These are phyloP conservation scores for Porpolomopsis calyptriformis DNA, from an alignment of 768 basidiomycete genomes.

Conservation along the genomic window DNA sequence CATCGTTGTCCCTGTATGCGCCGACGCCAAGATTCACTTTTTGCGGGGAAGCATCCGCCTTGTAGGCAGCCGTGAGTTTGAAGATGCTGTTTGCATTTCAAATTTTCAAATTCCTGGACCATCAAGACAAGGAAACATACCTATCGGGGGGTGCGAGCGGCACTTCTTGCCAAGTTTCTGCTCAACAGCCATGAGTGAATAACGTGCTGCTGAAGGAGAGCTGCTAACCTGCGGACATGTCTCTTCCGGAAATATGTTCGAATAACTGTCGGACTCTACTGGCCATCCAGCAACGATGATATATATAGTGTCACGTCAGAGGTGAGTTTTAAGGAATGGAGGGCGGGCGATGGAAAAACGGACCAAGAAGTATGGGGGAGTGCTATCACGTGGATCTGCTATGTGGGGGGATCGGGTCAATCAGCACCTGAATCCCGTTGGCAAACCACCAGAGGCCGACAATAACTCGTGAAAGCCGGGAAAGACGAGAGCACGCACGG, in stretches of 20 bases:
- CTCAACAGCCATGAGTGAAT: conserved; percentile 9
- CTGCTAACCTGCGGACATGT: conserved; percentile 48
- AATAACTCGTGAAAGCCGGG: too few relatives aligned
- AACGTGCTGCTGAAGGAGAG: conserved; percentile 8
- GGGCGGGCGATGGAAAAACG: neutral
- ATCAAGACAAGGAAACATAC: conserved; percentile 23
- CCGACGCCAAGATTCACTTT: conserved; percentile 93
- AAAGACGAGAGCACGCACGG: too few relatives aligned
- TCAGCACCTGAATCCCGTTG: too few relatives aligned
- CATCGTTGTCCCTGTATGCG: conserved; percentile 81
- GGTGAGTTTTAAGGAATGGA: too few relatives aligned
- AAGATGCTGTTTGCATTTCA: conserved; percentile 71
- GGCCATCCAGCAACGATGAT: conserved; percentile 29
- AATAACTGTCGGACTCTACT: conserved; percentile 51
- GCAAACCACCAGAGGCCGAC: too few relatives aligned
- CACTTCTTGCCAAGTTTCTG: conserved; percentile 67
- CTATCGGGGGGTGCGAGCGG: conserved; percentile 82
- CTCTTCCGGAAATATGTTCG: conserved; percentile 35
- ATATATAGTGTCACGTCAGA: too few relatives aligned
- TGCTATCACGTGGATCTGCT: neutral
- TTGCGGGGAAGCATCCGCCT: conserved; percentile 58
- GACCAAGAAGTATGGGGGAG: neutral
- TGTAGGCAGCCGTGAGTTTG: conserved; percentile 84
- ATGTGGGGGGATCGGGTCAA: too few relatives aligned
- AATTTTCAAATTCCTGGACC: neutral